phyloP scores from a whole-genome alignment of 768 basidiomycete genomes.

The Leucocoprinus sp. region DNA sequence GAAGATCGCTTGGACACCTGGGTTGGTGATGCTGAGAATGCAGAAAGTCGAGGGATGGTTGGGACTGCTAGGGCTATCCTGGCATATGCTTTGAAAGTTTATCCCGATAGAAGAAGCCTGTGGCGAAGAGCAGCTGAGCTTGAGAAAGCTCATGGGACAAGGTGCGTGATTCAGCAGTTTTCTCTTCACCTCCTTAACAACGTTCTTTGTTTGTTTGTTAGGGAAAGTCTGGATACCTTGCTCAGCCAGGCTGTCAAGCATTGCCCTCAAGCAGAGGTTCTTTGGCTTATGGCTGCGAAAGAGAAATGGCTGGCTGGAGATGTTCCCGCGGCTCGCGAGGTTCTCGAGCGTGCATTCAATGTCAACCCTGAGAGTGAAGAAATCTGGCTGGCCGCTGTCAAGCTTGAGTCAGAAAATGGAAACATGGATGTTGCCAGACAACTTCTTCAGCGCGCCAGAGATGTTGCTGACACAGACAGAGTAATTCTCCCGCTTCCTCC shows the following conservation, averaged over 20 bases:
- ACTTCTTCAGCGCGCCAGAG: constrained; percentile 80
- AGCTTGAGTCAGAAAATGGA: constrained; percentile 93
- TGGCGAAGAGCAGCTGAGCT: constrained; percentile 92
- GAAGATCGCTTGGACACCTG: constrained; percentile 88
- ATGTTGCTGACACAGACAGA: constrained; percentile 86
- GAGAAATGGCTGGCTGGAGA: constrained; percentile 92
- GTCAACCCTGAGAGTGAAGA: constrained; percentile 96
- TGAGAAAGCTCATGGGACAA: constrained; percentile 84
- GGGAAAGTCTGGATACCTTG: constrained; percentile 75
- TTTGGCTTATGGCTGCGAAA: constrained; percentile 98
- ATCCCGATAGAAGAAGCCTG: constrained; percentile 74
- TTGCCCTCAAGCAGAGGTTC: constrained; percentile 90
- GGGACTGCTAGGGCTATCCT: constrained; percentile 83
- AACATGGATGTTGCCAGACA: constrained; percentile 82
- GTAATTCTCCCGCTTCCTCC: constrained; percentile 33
- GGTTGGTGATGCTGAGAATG: constrained; percentile 85
- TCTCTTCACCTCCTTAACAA: neutral
- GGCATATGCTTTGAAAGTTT: constrained; percentile 86
- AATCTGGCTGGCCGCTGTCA: constrained; percentile 97
- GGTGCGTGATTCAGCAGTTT: constrained; percentile 28
- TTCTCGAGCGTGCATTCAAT: constrained; percentile 84
- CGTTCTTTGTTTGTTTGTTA: constrained; percentile 18
- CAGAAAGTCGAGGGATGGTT: constrained; percentile 63
- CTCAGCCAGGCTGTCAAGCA: constrained; percentile 78
- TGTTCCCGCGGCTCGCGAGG: constrained; percentile 82